Evolutionary conservation across 1,139 yeast genomes (phyloP).

Genomic region (Taphrina betulina): DNA sequence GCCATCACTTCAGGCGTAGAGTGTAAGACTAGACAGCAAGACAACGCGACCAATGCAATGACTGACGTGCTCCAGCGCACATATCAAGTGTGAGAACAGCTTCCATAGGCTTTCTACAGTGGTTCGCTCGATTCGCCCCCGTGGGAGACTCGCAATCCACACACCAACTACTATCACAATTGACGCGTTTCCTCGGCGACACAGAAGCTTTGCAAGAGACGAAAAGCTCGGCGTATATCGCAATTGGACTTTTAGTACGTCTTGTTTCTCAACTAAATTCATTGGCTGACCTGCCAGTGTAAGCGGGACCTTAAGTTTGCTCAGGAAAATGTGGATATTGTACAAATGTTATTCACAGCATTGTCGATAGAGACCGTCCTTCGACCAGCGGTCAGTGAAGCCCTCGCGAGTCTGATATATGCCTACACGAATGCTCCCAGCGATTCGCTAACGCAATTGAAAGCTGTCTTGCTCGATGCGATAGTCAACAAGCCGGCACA

Average conservation of each 20-base stretch:
- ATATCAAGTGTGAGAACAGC: conserved; percentile 48
- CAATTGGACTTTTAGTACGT: conserved; percentile 15
- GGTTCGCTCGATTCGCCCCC: conserved; percentile 47
- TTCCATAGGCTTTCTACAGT: conserved; percentile 62
- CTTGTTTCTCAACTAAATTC: too few relatives aligned
- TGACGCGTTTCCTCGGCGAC: conserved; percentile 34
- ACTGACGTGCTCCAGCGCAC: too few relatives aligned
- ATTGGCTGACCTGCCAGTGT: neutral
- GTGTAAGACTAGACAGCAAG: too few relatives aligned
- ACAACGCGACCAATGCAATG: too few relatives aligned
- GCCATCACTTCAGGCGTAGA: conserved; percentile 54
- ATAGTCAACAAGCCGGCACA: conserved; percentile 37
- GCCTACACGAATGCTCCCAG: conserved; percentile 51
- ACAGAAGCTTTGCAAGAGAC: conserved; percentile 3
- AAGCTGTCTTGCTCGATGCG: conserved; percentile 50
- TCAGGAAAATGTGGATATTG: conserved; percentile 51
- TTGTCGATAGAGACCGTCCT: conserved; percentile 66
- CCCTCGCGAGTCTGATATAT: conserved; percentile 60
- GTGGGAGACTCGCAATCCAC: neutral
- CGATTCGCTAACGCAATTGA: conserved; percentile 50
- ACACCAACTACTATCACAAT: conserved; percentile 36
- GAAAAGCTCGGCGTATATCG: conserved; percentile 17
- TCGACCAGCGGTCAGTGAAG: conserved; percentile 69
- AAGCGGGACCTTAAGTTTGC: conserved; percentile 52
- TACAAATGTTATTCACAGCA: conserved; percentile 72